A percentile compares a stretch with the other conserved stretches of the same genome.
Evolutionary conservation across 345 rosid genomes (phyloP).

Genomic region (Cardamine resedifolia): DNA sequence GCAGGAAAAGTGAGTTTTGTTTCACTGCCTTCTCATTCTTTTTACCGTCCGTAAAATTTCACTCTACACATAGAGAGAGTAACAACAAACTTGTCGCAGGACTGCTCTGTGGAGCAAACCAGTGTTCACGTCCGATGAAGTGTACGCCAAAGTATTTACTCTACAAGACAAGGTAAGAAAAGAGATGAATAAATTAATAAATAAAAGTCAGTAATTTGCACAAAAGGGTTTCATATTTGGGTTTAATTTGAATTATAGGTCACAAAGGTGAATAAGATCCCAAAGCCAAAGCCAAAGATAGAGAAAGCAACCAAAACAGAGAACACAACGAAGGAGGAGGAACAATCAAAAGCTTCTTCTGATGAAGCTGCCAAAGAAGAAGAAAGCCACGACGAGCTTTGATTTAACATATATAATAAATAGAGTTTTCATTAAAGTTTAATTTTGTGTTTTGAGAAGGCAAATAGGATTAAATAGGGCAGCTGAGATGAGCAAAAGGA

Average conservation of each 20-base stretch:
- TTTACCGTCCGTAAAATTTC: background rate
- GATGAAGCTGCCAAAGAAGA: slow-evolving; percentile 35
- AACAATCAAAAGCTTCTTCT: slow-evolving; percentile 27
- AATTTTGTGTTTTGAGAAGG: slow-evolving; percentile 25
- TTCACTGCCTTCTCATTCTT: background rate
- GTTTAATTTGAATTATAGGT: slow-evolving; percentile 45
- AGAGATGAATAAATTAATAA: background rate
- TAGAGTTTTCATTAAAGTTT: background rate
- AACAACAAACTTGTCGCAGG: slow-evolving; percentile 42
- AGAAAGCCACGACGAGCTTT: slow-evolving; percentile 65
- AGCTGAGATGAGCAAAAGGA: slow-evolving; percentile 17
- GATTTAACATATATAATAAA: slow-evolving; percentile 37
- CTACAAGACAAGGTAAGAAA: slow-evolving; percentile 80
- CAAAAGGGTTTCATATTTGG: background rate
- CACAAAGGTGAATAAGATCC: slow-evolving; percentile 58
- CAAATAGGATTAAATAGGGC: slow-evolving; percentile 34
- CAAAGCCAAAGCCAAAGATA: slow-evolving; percentile 87
- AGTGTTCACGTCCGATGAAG: slow-evolving; percentile 78
- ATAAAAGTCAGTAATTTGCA: background rate
- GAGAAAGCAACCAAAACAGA: slow-evolving; percentile 74
- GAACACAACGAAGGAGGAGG: slow-evolving; percentile 44
- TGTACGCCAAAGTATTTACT: slow-evolving; percentile 51
- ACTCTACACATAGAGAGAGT: slow-evolving; percentile 8
- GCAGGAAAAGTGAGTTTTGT: slow-evolving; percentile 67
- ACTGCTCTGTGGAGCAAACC: slow-evolving; percentile 56